A percentile compares a stretch with the other conserved stretches of the same genome.
Evolutionary conservation across 257 asterid genomes (phyloP).

Genomic region (Parsonsia alboflavescens): DNA sequence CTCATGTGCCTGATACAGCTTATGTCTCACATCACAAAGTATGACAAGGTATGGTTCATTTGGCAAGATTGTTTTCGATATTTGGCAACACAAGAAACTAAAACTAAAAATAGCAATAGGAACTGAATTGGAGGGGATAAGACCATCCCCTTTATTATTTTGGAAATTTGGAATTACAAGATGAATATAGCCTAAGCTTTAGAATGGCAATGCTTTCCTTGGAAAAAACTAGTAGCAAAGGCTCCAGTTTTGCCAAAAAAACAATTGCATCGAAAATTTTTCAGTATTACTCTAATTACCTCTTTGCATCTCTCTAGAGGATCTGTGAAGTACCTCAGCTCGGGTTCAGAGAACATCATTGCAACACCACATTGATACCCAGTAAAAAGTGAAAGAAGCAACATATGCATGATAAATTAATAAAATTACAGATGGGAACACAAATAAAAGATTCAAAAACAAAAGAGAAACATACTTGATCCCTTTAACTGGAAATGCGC

Average conservation of each 20-base stretch:
- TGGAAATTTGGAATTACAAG: neutral
- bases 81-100: constrained; percentile 24
- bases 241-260: no score
- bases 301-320: constrained; percentile 36
- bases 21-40: constrained; percentile 46
- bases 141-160: neutral
- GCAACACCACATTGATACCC: constrained; percentile 60
- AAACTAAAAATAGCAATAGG: neutral
- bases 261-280: no score
- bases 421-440: neutral
- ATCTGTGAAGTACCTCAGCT: constrained; percentile 31
- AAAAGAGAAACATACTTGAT: neutral
- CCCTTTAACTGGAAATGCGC: neutral
- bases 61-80: constrained; percentile 41
- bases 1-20: constrained; percentile 45
- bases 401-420: neutral
- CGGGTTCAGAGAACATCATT: constrained; percentile 42
- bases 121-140: constrained; percentile 1
- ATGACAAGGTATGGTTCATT: constrained; percentile 46
- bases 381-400: neutral
- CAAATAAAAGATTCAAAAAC: neutral
- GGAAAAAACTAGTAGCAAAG: neutral
- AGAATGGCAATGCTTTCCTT: neutral
- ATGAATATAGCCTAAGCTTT: neutral
- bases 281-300: constrained; percentile 16